Evolutionary conservation across 2,329 filamentous ascomycete species (phyloP), one percentile per base, ranked within the genome.

Genomic region (Xylariaceae sp.): DNA sequence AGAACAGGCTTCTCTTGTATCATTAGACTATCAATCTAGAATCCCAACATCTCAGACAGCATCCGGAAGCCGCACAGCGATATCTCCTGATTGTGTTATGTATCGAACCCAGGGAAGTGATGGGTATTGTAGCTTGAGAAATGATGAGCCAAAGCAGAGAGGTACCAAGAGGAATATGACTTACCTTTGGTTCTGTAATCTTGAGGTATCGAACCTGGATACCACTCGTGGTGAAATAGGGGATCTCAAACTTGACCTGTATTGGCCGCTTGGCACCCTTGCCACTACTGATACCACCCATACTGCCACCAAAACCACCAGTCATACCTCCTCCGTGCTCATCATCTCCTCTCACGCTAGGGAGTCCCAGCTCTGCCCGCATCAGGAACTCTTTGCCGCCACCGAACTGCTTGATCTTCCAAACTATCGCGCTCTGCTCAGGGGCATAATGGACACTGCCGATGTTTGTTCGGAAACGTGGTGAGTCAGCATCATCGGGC

Each of bases 331-430:
- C 94, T 36, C 94, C 94, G 69, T 91, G 90, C 76, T 98, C 94
- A 69, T 98, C 94, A 66, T 98, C 94, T 47, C 94, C 94, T 64
- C 95, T 88, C 17, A 99, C 95, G 56, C 91, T 96, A 0, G 95
- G 95, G 39, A 99, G 80, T 46, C 95, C 95, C 11, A 99, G 83
- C 78, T 99, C 95, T 16, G 95, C 95, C 54, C 95, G 90, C 95
- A 99, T 99, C 67, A 99, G 82, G 70, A 99, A 99, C 73, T 99
- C 95, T 77, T 99, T 99, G 67, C 88, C 87, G n/a, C 95, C 95
- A 40, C 95, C 95, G 75, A 99, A 99, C 71, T 99, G 95, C 82
- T 99, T 99, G 75, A 99, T 99, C 82, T 99, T 99, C 95, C 95
- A 99, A 47, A 99, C 90, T 67, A 99, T 99, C 57, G 94, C 94